Conservation (phyloP, 2,329 filamentous ascomycete genomes). For the Talaromyces funiculosus region DNA sequence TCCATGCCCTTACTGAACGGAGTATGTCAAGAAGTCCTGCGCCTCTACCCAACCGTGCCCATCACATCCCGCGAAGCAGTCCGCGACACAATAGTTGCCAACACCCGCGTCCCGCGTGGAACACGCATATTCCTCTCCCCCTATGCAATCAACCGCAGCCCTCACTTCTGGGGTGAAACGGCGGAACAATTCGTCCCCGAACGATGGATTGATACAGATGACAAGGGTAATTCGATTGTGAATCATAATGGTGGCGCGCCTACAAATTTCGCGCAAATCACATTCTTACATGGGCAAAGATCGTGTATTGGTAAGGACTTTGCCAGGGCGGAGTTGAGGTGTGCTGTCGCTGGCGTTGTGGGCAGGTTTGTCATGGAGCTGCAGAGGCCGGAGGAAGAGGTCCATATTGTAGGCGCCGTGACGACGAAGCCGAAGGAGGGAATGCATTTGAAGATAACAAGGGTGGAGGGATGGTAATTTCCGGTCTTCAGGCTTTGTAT, state of each 20-base stretch:
- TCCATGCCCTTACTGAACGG: constrained; percentile 70
- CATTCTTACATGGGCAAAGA: constrained; percentile 36
- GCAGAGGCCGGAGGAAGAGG: constrained; percentile 32
- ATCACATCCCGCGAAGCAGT: constrained; percentile 36
- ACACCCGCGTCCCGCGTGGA: constrained; percentile 61
- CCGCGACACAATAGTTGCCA: constrained; percentile 51
- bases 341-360: constrained; percentile 35
- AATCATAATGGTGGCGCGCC: constrained; percentile 49
- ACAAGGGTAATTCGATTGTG: constrained; percentile 46
- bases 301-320: constrained; percentile 40
- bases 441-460: constrained; percentile 31
- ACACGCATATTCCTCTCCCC: constrained; percentile 63
- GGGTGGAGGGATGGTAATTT: constrained; percentile 28
- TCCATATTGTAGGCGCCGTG: constrained; percentile 32
- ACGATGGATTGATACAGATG: constrained; percentile 58
- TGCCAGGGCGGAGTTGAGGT: constrained; percentile 37
- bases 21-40: constrained; percentile 67
- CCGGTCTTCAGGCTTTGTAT: background rate
- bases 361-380: constrained; percentile 31
- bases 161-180: constrained; percentile 67
- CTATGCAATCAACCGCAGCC: constrained; percentile 65
- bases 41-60: constrained; percentile 38
- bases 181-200: constrained; percentile 71
- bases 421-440: constrained; percentile 37
- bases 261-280: constrained; percentile 36